Evolutionary conservation across 192 early-diverging fungal species (phyloP).

Genomic region (Anaeromyces robustus): DNA sequence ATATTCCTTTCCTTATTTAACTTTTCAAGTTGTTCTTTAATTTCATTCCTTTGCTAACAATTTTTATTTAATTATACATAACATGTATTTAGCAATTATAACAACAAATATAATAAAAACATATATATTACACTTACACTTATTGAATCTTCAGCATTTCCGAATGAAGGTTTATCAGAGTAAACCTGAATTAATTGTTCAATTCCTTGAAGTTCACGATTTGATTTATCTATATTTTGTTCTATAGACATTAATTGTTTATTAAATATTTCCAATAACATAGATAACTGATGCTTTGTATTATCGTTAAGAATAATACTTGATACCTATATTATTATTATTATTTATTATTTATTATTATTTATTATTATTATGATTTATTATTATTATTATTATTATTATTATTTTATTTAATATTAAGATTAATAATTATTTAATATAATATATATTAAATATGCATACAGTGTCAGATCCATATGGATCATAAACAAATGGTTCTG

Average conservation of each 20-base stretch:
- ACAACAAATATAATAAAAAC: too few species aligned
- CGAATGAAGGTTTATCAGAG: background rate
- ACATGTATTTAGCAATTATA: too few species aligned
- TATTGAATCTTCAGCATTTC: background rate
- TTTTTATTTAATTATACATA: too few species aligned
- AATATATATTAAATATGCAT: background rate
- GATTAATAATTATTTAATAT: too few species aligned
- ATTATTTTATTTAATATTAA: too few species aligned
- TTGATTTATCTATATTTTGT: background rate
- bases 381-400: too few species aligned
- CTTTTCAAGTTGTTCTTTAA: background rate
- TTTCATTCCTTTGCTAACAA: background rate
- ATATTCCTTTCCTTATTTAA: background rate
- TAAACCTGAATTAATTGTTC: background rate
- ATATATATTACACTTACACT: background rate
- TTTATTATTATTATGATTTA: too few species aligned
- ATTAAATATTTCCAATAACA: background rate
- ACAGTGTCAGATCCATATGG: background rate
- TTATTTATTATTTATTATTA: too few species aligned
- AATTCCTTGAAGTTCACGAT: background rate
- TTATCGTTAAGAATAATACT: background rate
- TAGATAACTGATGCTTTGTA: background rate
- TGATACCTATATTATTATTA: background rate
- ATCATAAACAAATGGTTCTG: background rate
- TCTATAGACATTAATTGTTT: background rate